Evolutionary conservation across 1,284 basidiomycete species (phyloP).

Genomic region (Ceratobasidium sp.): DNA sequence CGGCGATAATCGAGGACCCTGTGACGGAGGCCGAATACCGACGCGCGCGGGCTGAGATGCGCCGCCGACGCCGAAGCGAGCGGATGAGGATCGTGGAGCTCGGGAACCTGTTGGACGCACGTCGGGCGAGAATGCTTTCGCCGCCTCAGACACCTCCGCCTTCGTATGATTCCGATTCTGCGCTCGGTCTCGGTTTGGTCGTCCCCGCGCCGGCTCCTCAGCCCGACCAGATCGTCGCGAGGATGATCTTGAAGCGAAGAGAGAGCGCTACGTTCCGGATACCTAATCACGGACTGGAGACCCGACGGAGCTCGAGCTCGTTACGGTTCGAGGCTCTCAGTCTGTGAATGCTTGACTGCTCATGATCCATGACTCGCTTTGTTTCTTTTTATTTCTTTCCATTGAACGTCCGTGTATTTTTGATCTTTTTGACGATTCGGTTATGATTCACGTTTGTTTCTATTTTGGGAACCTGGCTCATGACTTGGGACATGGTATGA

Average conservation of each 20-base stretch:
- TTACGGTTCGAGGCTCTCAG: conserved; percentile 36
- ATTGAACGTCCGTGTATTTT: conserved; percentile 18
- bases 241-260: conserved; percentile 43
- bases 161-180: conserved; percentile 28
- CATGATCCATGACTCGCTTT: conserved; percentile 11
- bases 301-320: conserved; percentile 38
- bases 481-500: conserved; percentile 12
- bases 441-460: conserved; percentile 29
- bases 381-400: background rate
- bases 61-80: conserved; percentile 40
- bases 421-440: conserved; percentile 1
- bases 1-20: conserved; percentile 30
- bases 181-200: conserved; percentile 29
- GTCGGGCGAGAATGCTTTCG: conserved; percentile 1
- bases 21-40: conserved; percentile 40
- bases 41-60: conserved; percentile 38
- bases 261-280: conserved; percentile 30
- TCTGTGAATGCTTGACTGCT: background rate
- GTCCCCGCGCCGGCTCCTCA: conserved; percentile 6
- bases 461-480: conserved; percentile 20
- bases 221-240: conserved; percentile 42
- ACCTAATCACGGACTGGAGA: conserved; percentile 28
- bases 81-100: conserved; percentile 43
- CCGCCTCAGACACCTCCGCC: conserved; percentile 36
- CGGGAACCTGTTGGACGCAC: conserved; percentile 36